Evolutionary conservation across 2,329 filamentous ascomycete species (phyloP).

Genomic region (Fusarium ambrosium): DNA sequence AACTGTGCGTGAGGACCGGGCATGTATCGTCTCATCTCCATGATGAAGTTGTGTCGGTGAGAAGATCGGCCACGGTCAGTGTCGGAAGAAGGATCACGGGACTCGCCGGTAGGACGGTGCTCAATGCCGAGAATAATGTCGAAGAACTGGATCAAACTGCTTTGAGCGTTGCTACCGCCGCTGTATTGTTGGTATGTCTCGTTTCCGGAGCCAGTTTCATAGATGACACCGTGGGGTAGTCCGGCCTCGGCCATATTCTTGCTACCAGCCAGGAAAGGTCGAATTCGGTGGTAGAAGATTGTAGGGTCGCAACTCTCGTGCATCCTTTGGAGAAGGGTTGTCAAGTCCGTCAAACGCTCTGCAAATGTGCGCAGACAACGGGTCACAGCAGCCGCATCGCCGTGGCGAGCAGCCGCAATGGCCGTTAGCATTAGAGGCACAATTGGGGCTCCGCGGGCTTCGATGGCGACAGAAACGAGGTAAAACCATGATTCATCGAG

Average conservation of each 20-base stretch:
- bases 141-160: slow-evolving; percentile 97
- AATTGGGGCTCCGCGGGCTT: slow-evolving; percentile 88
- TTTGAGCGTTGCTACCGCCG: slow-evolving; percentile 96
- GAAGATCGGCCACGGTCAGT: slow-evolving; percentile 59
- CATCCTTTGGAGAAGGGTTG: slow-evolving; percentile 84
- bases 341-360: slow-evolving; percentile 88
- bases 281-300: slow-evolving; percentile 94
- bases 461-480: slow-evolving; percentile 93
- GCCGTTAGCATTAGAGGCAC: slow-evolving; percentile 91
- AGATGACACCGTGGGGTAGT: slow-evolving; percentile 86
- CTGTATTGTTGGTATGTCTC: slow-evolving; percentile 85
- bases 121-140: slow-evolving; percentile 91
- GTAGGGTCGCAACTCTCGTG: slow-evolving; percentile 95
- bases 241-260: slow-evolving; percentile 98
- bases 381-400: slow-evolving; percentile 79
- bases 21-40: slow-evolving; percentile 98
- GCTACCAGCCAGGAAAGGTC: slow-evolving; percentile 95
- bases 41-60: slow-evolving; percentile 83
- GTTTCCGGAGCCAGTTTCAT: slow-evolving; percentile 81
- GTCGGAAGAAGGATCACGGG: slow-evolving; percentile 60
- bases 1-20: slow-evolving; percentile 92
- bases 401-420: slow-evolving; percentile 80
- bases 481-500: slow-evolving; percentile 99
- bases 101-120: slow-evolving; percentile 89
- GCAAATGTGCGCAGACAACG: slow-evolving; percentile 85